These are phyloP conservation scores for Prunus mira DNA, from an alignment of 306 rosid species.

Conservation along the genomic window DNA sequence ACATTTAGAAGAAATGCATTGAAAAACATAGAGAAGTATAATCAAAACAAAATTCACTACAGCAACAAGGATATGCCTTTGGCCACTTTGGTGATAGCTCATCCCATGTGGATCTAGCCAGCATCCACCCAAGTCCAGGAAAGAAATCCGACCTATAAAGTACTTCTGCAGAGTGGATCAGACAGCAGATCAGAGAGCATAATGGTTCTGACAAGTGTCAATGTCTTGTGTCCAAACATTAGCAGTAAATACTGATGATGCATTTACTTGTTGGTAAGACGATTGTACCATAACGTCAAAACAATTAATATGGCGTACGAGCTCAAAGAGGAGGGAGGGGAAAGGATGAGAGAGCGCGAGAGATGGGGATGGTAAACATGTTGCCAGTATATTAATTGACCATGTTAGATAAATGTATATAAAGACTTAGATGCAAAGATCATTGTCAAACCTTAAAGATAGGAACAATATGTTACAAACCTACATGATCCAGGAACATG, in stretches of 20 bases:
- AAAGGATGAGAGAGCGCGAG: neutral
- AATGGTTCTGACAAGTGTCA: neutral
- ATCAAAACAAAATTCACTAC: slow-evolving; percentile 24
- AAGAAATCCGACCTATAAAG: slow-evolving; percentile 95
- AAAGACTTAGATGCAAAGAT: neutral
- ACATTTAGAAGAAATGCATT: slow-evolving; percentile 18
- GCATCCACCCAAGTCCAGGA: slow-evolving; percentile 99
- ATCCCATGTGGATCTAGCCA: slow-evolving; percentile 80
- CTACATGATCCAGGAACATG: slow-evolving; percentile 3
- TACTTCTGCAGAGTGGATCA: slow-evolving; percentile 52
- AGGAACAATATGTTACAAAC: neutral
- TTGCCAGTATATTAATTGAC: neutral
- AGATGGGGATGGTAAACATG: neutral
- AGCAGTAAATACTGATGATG: neutral
- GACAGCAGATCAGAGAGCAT: slow-evolving; percentile 8
- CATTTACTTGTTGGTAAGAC: neutral
- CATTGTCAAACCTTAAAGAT: neutral
- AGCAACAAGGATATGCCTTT: slow-evolving; percentile 89
- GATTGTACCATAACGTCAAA: neutral
- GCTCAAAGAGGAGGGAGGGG: neutral
- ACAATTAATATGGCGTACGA: neutral
- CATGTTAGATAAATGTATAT: neutral
- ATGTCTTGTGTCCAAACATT: neutral
- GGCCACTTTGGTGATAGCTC: slow-evolving; percentile 99
- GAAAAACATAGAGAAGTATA: slow-evolving; percentile 19